phyloP scores from a whole-genome alignment of 371 early-diverging fungal genomes.

The Zancudomyces culisetae region DNA sequence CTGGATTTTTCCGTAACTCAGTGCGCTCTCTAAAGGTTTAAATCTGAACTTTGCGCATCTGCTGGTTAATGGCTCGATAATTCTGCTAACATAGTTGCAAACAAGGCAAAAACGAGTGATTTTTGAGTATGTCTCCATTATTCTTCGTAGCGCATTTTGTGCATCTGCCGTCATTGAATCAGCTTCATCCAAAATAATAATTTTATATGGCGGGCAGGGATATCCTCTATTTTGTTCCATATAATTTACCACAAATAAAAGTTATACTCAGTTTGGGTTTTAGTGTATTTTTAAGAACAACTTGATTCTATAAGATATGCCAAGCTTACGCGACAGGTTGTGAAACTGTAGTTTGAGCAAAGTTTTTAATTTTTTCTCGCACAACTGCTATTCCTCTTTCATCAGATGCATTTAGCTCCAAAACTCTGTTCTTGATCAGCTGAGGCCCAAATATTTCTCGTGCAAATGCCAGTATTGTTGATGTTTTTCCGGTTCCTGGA shows the following conservation, averaged over 20 bases:
- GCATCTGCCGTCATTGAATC: conserved; percentile 99
- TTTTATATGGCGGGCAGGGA: conserved; percentile 41
- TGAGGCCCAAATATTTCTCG: conserved; percentile 72
- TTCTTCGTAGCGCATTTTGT: conserved; percentile 92
- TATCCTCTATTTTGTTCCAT: too few relatives aligned
- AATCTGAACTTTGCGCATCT: conserved; percentile 95
- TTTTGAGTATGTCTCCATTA: conserved; percentile 95
- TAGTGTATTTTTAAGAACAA: too few relatives aligned
- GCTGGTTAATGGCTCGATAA: conserved; percentile 88
- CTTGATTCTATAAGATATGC: too few relatives aligned
- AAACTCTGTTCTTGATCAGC: conserved; percentile 49
- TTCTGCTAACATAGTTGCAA: conserved; percentile 87
- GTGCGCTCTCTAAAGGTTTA: conserved; percentile 40
- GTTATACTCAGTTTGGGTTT: too few relatives aligned
- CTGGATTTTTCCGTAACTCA: conserved; percentile 25
- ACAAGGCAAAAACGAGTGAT: conserved; percentile 95
- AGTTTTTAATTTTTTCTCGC: conserved; percentile 91
- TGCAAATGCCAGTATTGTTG: conserved; percentile 87
- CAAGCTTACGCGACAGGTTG: conserved; percentile 17
- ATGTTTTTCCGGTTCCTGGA: conserved; percentile 98
- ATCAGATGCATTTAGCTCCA: conserved; percentile 98
- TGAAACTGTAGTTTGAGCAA: conserved; percentile 62
- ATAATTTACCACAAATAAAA: too few relatives aligned
- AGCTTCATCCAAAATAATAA: conserved; percentile 98
- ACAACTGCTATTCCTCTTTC: conserved; percentile 96